phyloP scores from a whole-genome alignment of 345 rosid genomes.

The Euphorbia lathyris region DNA sequence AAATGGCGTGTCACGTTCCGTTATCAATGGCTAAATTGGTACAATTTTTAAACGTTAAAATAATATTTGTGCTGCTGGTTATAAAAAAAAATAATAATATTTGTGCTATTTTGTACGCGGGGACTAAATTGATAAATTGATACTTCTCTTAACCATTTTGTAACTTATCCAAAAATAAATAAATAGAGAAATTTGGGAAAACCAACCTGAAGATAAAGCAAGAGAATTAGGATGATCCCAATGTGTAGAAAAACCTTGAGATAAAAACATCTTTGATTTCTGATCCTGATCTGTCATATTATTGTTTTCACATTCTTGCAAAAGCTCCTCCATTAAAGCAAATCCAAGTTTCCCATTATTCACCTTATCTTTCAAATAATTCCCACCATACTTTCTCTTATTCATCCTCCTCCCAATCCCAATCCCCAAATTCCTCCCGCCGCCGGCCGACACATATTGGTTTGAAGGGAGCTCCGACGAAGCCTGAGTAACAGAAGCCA shows the following conservation, averaged over 20 bases:
- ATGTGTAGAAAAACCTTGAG: constrained; percentile 17
- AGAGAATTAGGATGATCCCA: constrained; percentile 26
- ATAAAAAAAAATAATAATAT: too few relatives aligned
- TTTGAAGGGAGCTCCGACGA: constrained; percentile 74
- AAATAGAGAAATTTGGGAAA: too few relatives aligned
- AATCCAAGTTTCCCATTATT: constrained; percentile 19
- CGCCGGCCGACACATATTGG: constrained; percentile 43
- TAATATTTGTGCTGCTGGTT: too few relatives aligned
- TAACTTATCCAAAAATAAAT: too few relatives aligned
- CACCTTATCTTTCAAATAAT: neutral
- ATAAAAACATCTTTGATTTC: constrained; percentile 12
- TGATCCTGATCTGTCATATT: constrained; percentile 23
- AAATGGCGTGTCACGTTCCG: too few relatives aligned
- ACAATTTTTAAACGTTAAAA: too few relatives aligned
- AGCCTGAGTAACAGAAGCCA: constrained; percentile 32
- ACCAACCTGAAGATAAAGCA: constrained; percentile 28
- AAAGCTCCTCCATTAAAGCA: constrained; percentile 46
- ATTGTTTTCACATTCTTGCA: constrained; percentile 39
- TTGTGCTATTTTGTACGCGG: too few relatives aligned
- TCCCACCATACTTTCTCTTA: constrained; percentile 16
- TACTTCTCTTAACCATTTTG: too few relatives aligned
- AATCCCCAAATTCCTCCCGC: constrained; percentile 23
- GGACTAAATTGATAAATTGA: too few relatives aligned
- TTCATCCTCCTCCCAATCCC: constrained; percentile 9
- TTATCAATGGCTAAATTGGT: too few relatives aligned